phyloP scores from a whole-genome alignment of 148 eudicot species.

The Euryodendron excelsum region DNA sequence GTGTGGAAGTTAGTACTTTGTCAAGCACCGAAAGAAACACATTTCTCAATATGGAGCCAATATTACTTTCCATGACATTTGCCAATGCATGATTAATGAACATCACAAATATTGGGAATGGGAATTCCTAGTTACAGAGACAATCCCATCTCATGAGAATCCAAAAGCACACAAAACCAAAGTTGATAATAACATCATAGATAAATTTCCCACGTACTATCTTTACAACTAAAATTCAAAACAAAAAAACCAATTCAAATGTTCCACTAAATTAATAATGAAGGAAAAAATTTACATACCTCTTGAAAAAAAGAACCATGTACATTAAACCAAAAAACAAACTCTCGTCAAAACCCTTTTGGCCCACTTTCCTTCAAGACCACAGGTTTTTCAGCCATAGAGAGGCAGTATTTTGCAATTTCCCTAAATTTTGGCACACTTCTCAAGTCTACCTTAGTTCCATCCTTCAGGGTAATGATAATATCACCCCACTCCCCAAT shows the following conservation, averaged over 20 bases:
- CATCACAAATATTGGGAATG: neutral
- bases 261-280: too few relatives aligned
- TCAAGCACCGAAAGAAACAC: neutral
- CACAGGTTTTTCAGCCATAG: constrained; percentile 52
- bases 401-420: constrained; percentile 75
- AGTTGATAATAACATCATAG: neutral
- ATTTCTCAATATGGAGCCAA: neutral
- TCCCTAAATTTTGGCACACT: constrained; percentile 94
- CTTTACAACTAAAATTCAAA: neutral
- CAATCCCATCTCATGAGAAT: too few relatives aligned
- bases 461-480: constrained; percentile 75
- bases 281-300: constrained; percentile 46
- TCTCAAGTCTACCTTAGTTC: constrained; percentile 86
- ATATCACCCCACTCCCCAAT: constrained; percentile 97
- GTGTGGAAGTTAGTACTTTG: too few relatives aligned
- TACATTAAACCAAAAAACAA: too few relatives aligned
- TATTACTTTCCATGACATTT: neutral
- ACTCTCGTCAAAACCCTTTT: constrained; percentile 53
- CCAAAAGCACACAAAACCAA: too few relatives aligned
- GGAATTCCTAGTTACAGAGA: neutral
- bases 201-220: neutral
- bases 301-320: neutral
- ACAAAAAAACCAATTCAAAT: too few relatives aligned
- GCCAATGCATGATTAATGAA: neutral
- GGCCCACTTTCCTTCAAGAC: constrained; percentile 36